Evolutionary conservation across 164 flowering plant genomes (phyloP), one percentile per base, ranked within the genome.

Genomic region (Dillenia turbinata): DNA sequence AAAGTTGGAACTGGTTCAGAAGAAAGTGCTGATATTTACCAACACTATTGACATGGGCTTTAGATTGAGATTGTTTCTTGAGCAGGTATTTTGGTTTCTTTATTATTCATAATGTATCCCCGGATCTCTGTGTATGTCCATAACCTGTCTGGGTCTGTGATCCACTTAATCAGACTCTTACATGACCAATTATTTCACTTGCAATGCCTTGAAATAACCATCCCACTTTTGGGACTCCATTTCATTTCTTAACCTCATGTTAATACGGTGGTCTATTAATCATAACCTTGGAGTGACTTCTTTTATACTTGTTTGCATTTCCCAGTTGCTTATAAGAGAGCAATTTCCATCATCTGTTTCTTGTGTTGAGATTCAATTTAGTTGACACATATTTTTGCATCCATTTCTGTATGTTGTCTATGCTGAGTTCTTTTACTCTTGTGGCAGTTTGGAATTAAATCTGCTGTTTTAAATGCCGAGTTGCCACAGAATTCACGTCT

Each of bases 401-500:
- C 54, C 48, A 9, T 52, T 10, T 11, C 22, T 63, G 10, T 33
- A 33, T 33, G 40, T 19, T 19, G 22, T 19, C 1, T 19, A 19
- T 33, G 40, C 40, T 33, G 40, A 33, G 7, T 33, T 33, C 40
- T 33, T 33, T 33, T 33, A 7, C 40, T 33, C 65, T 59, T 65
- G 5, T 74, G 64, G 26, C 92, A 94, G 99, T 94, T 94, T 82
- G 95, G 88, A 45, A 84, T 94, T 60, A 86, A 77, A 68, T 79
- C 95, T 67, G 96, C 93, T 48, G 84, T 94, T 57, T 72, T 94
- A 65, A 91, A 91, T 84, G 89, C 95, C 53, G 99, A 94, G 74
- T 82, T 94, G 80, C 97, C 97, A 8, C 96, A 91, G 60, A 94
- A 91, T 82, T 94, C 99, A 45, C 93, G 97, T 48, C 92, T 82